Base-by-base conservation (phyloP, 202 grass and related monocot genomes). In the Eragrostis tef region DNA sequence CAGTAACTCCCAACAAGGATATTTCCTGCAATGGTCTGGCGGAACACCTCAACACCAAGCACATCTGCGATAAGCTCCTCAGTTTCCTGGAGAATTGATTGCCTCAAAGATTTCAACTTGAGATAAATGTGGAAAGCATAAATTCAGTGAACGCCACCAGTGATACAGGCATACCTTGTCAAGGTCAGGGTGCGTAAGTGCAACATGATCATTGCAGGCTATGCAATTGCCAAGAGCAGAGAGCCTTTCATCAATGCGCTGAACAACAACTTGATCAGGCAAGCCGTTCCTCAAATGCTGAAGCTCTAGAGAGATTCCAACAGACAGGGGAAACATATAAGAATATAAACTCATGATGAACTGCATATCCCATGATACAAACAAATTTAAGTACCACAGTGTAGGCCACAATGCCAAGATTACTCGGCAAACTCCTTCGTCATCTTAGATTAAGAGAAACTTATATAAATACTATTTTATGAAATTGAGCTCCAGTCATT, bases 11-110 rank as follows among this genome's bases (percentile, higher is more conserved):
- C 93, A 26, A 95, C 90, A 70, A 92, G 87, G 78, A 95, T 95
- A 74, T 95, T 95, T 77, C 93, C 93, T 1, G 93, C 93, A 71
- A 94, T 86, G 0, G 93, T 95, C 75, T 95, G 93, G 54, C 93
- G 78, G 51, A 94, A 94, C 15, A 94, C 93, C 79, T 95, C 86
- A 43, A 96, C 93, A 24, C 94, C 90, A 81, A 99, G 87, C 31
- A 99, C 90, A 81, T 99, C 93, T 60, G 93, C 90, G 42, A 99
- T 99, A 42, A 99, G 74, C 74, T 99, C 93, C 85, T 99, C 96
- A 7, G 96, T 99, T 25, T 83, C 93, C 96, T 99, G 77, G 64
- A 66, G 50, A 52, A 31, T 64, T 62, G 22, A 79, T 21, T 11
- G 41, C 13, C 9, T 52, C 0, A 41, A 34, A 70, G 0, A 13